These are phyloP conservation scores for Elsinoe necatrix DNA, from an alignment of 2,329 filamentous ascomycete genomes.

Conservation along the genomic window DNA sequence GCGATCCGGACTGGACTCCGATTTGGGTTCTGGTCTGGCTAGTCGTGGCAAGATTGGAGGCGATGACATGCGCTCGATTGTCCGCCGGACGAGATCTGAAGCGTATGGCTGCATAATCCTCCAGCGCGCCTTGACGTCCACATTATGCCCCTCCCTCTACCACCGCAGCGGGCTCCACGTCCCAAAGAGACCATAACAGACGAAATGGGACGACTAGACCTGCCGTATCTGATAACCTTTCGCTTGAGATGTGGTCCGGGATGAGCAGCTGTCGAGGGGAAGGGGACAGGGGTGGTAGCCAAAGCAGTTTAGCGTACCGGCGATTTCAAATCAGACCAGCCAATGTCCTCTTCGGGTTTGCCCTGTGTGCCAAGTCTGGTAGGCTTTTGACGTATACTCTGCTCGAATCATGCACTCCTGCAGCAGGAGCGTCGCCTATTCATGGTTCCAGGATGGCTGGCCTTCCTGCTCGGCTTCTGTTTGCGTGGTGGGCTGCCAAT, in stretches of 20 bases:
- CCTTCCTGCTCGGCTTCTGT: conserved; percentile 5
- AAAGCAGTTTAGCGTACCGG: conserved; percentile 13
- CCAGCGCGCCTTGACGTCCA: not conserved
- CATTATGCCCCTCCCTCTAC: conserved; percentile 2
- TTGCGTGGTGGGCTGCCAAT: not conserved
- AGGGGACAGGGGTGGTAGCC: conserved; percentile 6
- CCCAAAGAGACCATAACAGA: conserved; percentile 5
- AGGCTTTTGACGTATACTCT: not conserved
- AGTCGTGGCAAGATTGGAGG: not conserved
- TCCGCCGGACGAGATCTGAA: conserved; percentile 1
- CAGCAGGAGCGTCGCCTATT: not conserved
- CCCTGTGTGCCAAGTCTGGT: not conserved
- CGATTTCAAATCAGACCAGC: conserved; percentile 16
- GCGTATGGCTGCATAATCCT: not conserved
- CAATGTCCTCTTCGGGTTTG: conserved; percentile 14
- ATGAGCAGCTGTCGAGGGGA: conserved; percentile 6
- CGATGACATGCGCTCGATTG: not conserved
- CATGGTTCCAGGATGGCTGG: conserved; percentile 7
- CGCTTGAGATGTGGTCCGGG: not conserved
- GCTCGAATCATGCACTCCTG: conserved; percentile 15
- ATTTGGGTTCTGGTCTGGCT: not conserved
- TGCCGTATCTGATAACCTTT: conserved; percentile 8
- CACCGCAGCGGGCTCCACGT: not conserved
- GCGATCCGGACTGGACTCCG: conserved; percentile 7
- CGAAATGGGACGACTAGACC: conserved; percentile 10